Conservation (phyloP, 148 eudicot species). For the Fagopyrum esculentum region DNA sequence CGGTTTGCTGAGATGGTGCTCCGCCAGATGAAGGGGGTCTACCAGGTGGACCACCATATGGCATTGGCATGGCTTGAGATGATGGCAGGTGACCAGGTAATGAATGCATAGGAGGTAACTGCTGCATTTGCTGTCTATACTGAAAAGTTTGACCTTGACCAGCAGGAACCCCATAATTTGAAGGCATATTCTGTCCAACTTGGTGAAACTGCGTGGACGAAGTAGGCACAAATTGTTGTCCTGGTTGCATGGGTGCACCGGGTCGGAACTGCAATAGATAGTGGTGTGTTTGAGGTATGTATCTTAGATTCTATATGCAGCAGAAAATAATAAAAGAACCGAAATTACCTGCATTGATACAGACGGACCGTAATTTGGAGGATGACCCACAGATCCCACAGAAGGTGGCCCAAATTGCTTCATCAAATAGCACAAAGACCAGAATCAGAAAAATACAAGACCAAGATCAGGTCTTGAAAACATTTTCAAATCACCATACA, state of each 20-base stretch:
- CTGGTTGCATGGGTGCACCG: conserved; percentile 50
- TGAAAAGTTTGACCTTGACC: conserved; percentile 54
- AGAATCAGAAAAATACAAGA: conserved; percentile 6
- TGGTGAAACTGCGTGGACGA: conserved; percentile 54
- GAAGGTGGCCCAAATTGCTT: conserved; percentile 42
- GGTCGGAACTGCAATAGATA: conserved; percentile 61
- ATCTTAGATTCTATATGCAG: background rate
- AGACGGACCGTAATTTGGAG: conserved; percentile 62
- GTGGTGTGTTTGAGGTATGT: background rate
- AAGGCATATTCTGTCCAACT: conserved; percentile 38
- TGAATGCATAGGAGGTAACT: conserved; percentile 56
- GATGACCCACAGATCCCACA: conserved; percentile 59
- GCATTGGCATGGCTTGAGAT: conserved; percentile 48
- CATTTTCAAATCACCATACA: background rate
- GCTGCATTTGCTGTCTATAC: conserved; percentile 75
- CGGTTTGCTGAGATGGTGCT: conserved; percentile 44
- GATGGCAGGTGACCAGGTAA: conserved; percentile 40
- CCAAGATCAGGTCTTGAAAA: background rate
- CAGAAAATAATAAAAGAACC: background rate
- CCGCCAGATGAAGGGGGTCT: conserved; percentile 49
- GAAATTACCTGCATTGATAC: conserved; percentile 54
- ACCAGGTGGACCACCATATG: conserved; percentile 43
- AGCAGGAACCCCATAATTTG: conserved; percentile 32
- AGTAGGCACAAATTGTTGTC: conserved; percentile 48
- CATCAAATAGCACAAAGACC: background rate